Evolutionary conservation across 495 filamentous ascomycete genomes (phyloP), one percentile per base, ranked within the genome.

Genomic region (Stereocaulon alpinum): DNA sequence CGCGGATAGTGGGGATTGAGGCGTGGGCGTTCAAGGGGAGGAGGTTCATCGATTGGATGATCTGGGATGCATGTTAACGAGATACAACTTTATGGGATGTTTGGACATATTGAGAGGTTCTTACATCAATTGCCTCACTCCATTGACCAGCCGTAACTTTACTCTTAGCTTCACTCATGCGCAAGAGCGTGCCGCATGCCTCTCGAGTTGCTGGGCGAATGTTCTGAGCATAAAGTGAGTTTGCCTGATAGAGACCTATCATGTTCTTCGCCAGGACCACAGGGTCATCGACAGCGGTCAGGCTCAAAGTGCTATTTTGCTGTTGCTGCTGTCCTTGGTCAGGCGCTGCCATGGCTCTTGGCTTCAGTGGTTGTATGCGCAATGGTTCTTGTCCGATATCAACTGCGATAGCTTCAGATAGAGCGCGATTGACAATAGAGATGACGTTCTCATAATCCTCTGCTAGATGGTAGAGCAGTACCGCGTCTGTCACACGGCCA

Each of bases 361-460:
- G 87, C 66, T 87, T 89, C 47, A 92, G 76, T 24, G 90, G 89
- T 69, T 91, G 81, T 48, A 95, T 73, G 45, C 82, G 84, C 68
- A 88, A 74, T 20, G 81, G 79, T 48, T 88, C 83, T 62, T 88
- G 81, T 49, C 89, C 90, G 50, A 96, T 75, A 57, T 94, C 88
- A 12, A 89, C 76, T 17, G 87, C 81, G 59, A 96, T 81, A 34
- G 88, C 85, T 68, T 96, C 90, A 24, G 91, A 91, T 30, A 97
- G 76, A n/a, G 90, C 84, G 32, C 89, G 84, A 70, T 92, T 96
- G 62, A 96, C 82, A 63, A 96, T 91, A 44, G 80, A 73, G 57
- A 96, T 82, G 43, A 96, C 94, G 58, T 81, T 87, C 64, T 97
- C 90, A 68, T 94, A 97, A 66, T 99, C 89, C 65, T 88, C 88